Evolutionary conservation across 306 rosid species (phyloP).

Genomic region (Vicia villosa): DNA sequence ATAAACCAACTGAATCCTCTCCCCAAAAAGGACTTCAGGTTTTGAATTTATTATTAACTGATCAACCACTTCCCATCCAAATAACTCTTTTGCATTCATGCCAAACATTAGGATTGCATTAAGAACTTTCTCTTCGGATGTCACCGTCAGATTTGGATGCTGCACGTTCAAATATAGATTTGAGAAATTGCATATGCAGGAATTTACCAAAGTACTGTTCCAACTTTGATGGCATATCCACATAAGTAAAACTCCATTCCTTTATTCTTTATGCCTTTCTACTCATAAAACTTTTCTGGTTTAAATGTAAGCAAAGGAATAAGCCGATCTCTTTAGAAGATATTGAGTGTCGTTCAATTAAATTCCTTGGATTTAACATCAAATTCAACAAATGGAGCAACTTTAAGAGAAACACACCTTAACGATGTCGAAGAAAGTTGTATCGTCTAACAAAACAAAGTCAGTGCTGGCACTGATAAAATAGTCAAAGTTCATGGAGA

Average conservation of each 20-base stretch:
- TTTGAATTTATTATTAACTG: constrained; percentile 60
- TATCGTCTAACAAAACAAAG: constrained; percentile 74
- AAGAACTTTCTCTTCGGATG: constrained; percentile 92
- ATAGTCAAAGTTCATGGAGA: constrained; percentile 89
- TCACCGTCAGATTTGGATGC: constrained; percentile 94
- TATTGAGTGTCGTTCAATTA: constrained; percentile 21
- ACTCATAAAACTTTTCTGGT: constrained; percentile 3
- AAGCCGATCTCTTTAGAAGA: constrained; percentile 20
- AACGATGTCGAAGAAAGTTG: constrained; percentile 66
- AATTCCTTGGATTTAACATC: constrained; percentile 35
- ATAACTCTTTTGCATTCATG: constrained; percentile 58
- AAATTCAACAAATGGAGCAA: constrained; percentile 34
- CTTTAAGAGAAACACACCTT: constrained; percentile 57
- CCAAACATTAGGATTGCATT: constrained; percentile 88
- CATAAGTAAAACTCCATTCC: constrained; percentile 8
- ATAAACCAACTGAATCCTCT: constrained; percentile 65
- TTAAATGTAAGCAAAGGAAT: constrained; percentile 12
- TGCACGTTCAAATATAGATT: constrained; percentile 50
- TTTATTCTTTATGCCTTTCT: constrained; percentile 4
- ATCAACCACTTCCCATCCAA: constrained; percentile 80
- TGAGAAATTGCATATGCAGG: constrained; percentile 22
- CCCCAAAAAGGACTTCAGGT: constrained; percentile 73
- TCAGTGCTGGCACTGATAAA: constrained; percentile 81
- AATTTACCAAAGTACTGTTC: constrained; percentile 16
- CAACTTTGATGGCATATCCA: constrained; percentile 17